Evolutionary conservation across 2,329 filamentous ascomycete genomes (phyloP), one percentile per base, ranked within the genome.

Genomic region (Colletotrichum eremochloae): DNA sequence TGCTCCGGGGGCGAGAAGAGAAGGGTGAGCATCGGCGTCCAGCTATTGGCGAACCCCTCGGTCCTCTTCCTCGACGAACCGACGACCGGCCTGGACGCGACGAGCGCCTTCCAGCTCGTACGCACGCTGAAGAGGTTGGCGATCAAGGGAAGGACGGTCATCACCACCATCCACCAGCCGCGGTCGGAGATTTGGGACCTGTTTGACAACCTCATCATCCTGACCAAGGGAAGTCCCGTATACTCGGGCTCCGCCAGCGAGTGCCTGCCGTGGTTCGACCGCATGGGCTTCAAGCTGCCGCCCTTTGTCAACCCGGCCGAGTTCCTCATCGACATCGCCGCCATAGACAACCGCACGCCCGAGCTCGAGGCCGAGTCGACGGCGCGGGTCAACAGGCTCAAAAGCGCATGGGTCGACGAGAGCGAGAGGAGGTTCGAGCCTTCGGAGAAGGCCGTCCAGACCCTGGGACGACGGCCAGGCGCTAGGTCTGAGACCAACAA

Each of bases 1-100:
- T 95, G 93, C 76, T 94, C 92, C 57, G 93, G 93, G 0, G 93
- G 93, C 3, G 93, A 95, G 79, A 95, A 94, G 83, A 86, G 93
- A 73, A 85, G 93, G 42, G 92, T 92, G 0, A 94, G 92, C 74
- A 93, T 95, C 60, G 93, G 92, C 2, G 92, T 95, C 5, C 93
- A 95, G 80, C 85, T 95, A 68, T 84, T 95, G n/a, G 90, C 92
- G 5, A 95, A 95, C 77, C 93, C 93, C 1, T 94, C 92, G 7
- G 87, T 95, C 1, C 82, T 95, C 8, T 95, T 94, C 79, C 86
- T 94, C 31, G 93, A 96, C 76, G 93, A 95, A 76, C 93, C 93
- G 0, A 95, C 93, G 0, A 95, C 93, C 1, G 92, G 92, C 0
- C 84, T 95, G 9, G 93, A 95, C 81, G 92, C 93, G 0, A 94